Evolutionary conservation across 495 filamentous ascomycete species (phyloP).

Genomic region (Letharia lupina): DNA sequence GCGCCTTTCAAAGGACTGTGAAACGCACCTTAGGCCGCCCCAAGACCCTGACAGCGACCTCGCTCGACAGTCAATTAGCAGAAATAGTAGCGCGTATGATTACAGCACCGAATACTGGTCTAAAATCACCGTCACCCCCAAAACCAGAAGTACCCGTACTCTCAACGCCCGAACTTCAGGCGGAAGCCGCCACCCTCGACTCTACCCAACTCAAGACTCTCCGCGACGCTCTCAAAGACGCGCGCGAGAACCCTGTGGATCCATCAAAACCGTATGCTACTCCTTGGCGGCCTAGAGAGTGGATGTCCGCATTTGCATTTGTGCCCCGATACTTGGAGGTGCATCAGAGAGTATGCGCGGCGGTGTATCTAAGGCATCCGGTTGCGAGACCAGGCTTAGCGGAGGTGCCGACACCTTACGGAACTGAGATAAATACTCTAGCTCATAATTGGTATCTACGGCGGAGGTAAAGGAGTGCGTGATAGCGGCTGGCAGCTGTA

Average conservation of each 20-base stretch:
- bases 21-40: constrained; percentile 45
- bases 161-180: constrained; percentile 16
- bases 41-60: constrained; percentile 37
- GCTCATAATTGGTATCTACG: constrained; percentile 92
- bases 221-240: constrained; percentile 42
- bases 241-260: constrained; percentile 68
- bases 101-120: not conserved
- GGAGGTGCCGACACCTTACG: constrained; percentile 87
- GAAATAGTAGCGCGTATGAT: constrained; percentile 26
- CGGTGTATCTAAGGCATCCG: constrained; percentile 90
- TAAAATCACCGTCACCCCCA: not conserved
- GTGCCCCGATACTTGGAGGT: constrained; percentile 94
- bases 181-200: constrained; percentile 16
- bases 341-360: constrained; percentile 89
- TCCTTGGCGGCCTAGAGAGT: constrained; percentile 82
- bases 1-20: constrained; percentile 49
- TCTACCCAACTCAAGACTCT: constrained; percentile 33
- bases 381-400: constrained; percentile 80
- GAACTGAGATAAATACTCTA: constrained; percentile 51
- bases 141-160: constrained; percentile 14
- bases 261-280: constrained; percentile 74
- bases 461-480: constrained; percentile 51
- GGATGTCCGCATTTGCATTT: constrained; percentile 86
- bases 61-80: constrained; percentile 45
- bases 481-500: not conserved